These are phyloP conservation scores for Glomus cerebriforme DNA, from an alignment of 192 early-diverging fungal species.

Conservation along the genomic window DNA sequence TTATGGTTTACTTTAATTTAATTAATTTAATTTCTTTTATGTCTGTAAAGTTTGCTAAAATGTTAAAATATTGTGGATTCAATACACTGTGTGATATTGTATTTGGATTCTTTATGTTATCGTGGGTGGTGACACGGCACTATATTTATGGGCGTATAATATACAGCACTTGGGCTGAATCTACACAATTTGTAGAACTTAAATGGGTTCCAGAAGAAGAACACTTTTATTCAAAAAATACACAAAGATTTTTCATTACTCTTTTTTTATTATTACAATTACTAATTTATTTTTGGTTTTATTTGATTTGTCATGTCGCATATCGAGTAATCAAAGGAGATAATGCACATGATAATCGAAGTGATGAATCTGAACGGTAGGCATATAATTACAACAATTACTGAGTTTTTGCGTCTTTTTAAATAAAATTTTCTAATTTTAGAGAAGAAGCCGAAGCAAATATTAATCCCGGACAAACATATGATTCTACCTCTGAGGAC, in stretches of 20 bases:
- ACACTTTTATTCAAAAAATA: slow-evolving; percentile 51
- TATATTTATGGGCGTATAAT: slow-evolving; percentile 69
- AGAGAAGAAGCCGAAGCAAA: too few relatives aligned
- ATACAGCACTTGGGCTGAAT: slow-evolving; percentile 56
- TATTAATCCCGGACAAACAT: too few relatives aligned
- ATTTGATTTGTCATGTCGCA: slow-evolving; percentile 68
- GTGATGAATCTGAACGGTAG: slow-evolving; percentile 53
- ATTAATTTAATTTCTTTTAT: background rate
- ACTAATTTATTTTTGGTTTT: slow-evolving; percentile 78
- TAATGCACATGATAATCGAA: slow-evolving; percentile 72
- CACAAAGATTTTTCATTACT: slow-evolving; percentile 57
- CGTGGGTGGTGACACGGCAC: slow-evolving; percentile 81
- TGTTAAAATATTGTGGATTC: slow-evolving; percentile 71
- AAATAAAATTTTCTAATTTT: too few relatives aligned
- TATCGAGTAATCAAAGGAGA: slow-evolving; percentile 60
- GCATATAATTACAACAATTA: background rate
- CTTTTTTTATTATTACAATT: slow-evolving; percentile 65
- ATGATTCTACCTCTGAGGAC: too few relatives aligned
- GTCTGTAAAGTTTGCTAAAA: slow-evolving; percentile 63
- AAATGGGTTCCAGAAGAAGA: slow-evolving; percentile 58
- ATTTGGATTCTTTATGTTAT: slow-evolving; percentile 74
- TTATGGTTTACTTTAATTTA: background rate
- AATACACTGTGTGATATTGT: slow-evolving; percentile 63
- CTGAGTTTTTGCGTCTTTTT: too few relatives aligned
- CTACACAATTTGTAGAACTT: slow-evolving; percentile 54